Percentiles rank a stretch among this genome's conserved stretches.
phyloP scores from a whole-genome alignment of 208 protist genomes.

The Acanthamoeba pearcei region DNA sequence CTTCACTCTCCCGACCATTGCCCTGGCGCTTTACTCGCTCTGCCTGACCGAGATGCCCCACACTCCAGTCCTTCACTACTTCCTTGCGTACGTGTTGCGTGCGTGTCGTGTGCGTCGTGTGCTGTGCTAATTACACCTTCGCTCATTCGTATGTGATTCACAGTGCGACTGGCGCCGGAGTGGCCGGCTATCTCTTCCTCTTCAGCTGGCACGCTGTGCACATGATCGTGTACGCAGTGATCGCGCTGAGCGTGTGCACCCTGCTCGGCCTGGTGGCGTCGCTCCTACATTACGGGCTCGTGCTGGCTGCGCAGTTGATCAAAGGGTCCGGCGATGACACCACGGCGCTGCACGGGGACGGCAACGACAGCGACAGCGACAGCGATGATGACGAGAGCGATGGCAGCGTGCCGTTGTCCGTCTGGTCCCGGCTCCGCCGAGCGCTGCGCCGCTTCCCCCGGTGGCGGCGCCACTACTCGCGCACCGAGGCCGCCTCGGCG shows the following conservation, averaged over 20 bases:
- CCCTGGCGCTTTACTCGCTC: background rate
- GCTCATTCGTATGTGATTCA: background rate
- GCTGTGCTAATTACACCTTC: background rate
- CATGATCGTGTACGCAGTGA: background rate
- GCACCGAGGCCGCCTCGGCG: no score
- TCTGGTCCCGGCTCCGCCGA: no score
- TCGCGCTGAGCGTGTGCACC: background rate
- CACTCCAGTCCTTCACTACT: background rate
- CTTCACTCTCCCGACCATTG: background rate
- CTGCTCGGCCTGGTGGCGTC: background rate
- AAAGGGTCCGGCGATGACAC: background rate
- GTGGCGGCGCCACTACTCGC: no score
- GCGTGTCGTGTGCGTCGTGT: background rate
- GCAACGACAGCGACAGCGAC: no score
- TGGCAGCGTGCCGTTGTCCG: no score
- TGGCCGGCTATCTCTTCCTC: background rate
- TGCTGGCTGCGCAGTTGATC: background rate
- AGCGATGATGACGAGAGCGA: no score
- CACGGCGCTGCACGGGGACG: background rate
- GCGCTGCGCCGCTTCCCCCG: no score
- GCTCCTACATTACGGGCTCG: background rate
- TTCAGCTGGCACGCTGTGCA: constrained; percentile 51
- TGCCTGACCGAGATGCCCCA: background rate
- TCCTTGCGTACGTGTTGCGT: background rate
- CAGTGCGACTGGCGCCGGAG: background rate